Evolutionary conservation across 2,329 filamentous ascomycete species (phyloP).

Genomic region (Diaporthe helianthi): DNA sequence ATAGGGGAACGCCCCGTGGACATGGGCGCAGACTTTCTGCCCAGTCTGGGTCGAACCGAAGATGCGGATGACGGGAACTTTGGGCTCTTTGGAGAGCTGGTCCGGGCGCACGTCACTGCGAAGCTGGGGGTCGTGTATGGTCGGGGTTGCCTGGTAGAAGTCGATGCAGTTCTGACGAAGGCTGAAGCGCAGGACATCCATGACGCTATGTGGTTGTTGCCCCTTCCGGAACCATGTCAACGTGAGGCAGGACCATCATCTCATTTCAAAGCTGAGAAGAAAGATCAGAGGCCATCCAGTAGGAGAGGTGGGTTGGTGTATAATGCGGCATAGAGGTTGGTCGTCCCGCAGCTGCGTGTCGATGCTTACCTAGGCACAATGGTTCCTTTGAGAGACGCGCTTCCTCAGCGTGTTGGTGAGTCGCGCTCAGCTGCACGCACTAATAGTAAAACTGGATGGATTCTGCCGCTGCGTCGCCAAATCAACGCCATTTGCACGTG

Average conservation of each 20-base stretch:
- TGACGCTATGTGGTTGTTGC: constrained; percentile 38
- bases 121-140: constrained; percentile 81
- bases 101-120: constrained; percentile 67
- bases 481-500: neutral
- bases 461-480: constrained; percentile 11
- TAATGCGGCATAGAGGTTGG: neutral
- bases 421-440: neutral
- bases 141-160: constrained; percentile 84
- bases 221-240: neutral
- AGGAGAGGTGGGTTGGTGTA: too few relatives aligned
- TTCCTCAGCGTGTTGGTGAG: constrained; percentile 22
- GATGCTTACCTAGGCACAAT: neutral
- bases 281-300: too few relatives aligned
- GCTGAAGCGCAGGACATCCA: constrained; percentile 73
- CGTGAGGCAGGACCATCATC: constrained; percentile 17
- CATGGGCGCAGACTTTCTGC: constrained; percentile 93
- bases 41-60: constrained; percentile 95
- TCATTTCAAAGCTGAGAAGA: neutral
- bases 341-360: neutral
- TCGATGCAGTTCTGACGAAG: constrained; percentile 96
- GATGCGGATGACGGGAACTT: constrained; percentile 84
- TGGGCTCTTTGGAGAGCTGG: constrained; percentile 68
- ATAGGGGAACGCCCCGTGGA: constrained; percentile 96
- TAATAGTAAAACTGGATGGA: neutral
- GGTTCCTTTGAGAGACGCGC: constrained; percentile 15